Evolutionary conservation across 306 rosid genomes (phyloP).

Genomic region (Albizia julibrissin): DNA sequence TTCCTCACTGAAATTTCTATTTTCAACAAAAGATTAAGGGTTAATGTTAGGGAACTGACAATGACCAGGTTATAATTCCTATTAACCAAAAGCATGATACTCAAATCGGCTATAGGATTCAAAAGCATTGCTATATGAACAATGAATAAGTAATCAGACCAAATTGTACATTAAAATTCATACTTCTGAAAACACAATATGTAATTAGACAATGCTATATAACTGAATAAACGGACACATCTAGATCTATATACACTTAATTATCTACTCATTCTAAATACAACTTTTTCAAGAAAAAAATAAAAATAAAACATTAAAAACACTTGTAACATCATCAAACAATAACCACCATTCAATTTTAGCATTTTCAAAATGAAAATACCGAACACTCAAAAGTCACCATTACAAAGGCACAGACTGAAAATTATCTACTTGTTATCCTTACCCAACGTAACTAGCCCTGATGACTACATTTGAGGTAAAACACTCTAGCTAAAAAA

Average conservation of each 20-base stretch:
- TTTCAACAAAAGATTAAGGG: constrained; percentile 9
- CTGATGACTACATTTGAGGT: background rate
- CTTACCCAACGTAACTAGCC: background rate
- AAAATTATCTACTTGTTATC: background rate
- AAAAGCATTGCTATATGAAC: background rate
- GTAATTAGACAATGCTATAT: background rate
- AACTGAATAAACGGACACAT: background rate
- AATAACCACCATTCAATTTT: background rate
- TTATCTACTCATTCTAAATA: background rate
- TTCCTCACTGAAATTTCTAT: constrained; percentile 48
- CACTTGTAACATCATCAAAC: background rate
- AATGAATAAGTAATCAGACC: constrained; percentile 2
- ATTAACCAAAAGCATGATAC: background rate
- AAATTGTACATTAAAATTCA: background rate
- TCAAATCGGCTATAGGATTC: background rate
- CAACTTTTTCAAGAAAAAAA: background rate
- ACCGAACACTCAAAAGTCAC: background rate
- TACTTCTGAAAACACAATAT: background rate
- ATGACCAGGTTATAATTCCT: background rate
- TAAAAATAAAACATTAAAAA: background rate
- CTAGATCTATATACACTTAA: background rate
- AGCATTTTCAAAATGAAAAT: background rate
- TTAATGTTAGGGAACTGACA: constrained; percentile 3
- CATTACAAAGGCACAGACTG: background rate
- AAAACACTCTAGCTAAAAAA: background rate